Evolutionary conservation across 2,329 filamentous ascomycete genomes (phyloP), one percentile per base, ranked within the genome.

Genomic region (Hypoxylon sp.): DNA sequence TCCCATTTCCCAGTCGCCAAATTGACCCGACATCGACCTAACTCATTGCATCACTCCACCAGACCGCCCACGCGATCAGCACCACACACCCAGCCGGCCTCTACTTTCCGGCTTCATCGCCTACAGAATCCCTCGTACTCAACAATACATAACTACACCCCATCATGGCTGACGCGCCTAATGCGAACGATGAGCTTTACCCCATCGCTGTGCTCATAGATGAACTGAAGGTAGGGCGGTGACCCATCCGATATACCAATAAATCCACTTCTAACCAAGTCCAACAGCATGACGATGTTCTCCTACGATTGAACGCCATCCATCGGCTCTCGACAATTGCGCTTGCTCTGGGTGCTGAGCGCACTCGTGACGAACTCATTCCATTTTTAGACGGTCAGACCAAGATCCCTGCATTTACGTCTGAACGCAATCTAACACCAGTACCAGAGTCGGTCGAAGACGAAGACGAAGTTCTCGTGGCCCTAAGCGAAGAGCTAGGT

Each of bases 161-260:
- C 88, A 88, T 82, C 82, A 98, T 98, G 95, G 94, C 89, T 84
- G 89, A 98, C 85, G 92, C 91, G 84, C 88, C 91, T 82, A 93
- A 91, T 84, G 90, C 95, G 86, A 97, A 92, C 83, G 96, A 99
- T 85, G 97, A 98, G 91, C 94, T 99, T 79, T 99, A 98, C 84
- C 96, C 96, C 82, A 99, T 99, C 87, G 96, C 97, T 80, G 96
- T 99, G 76, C 91, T 99, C 84, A 99, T 99, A 84, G 96, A 99
- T 83, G 96, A 99, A 89, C 89, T 99, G 79, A 99, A 98, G 93
- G 95, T 97, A 89, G 71, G 75, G 72, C 74, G 72, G 74, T 76
- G 74, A 68, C 73, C 63, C 66, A 31, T 33, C 40, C 66, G 69
- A 65, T 53, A 64, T 44, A 70, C 62, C 50, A 64, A 44, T 30